These are phyloP conservation scores for Penicillium sp. DNA, from an alignment of 2,329 filamentous ascomycete species.

Conservation along the genomic window DNA sequence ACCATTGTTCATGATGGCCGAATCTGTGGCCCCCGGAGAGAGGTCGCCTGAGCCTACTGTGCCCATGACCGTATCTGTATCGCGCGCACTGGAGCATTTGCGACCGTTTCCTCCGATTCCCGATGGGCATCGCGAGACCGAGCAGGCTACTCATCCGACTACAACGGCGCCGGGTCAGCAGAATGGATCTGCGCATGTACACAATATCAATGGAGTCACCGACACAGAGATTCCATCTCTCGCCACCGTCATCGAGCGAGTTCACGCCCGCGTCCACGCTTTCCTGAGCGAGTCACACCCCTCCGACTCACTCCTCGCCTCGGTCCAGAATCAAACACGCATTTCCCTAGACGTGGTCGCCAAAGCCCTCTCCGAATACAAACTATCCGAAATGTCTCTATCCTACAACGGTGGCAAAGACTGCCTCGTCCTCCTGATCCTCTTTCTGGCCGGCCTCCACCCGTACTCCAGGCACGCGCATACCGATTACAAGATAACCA, in stretches of 20 bases:
- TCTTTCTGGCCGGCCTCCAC: constrained; percentile 66
- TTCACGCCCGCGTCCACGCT: constrained; percentile 56
- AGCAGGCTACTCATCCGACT: not conserved
- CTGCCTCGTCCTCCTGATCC: constrained; percentile 83
- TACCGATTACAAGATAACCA: constrained; percentile 4
- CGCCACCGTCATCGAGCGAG: constrained; percentile 59
- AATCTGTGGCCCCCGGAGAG: not conserved
- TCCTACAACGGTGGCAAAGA: constrained; percentile 99
- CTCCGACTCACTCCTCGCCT: constrained; percentile 51
- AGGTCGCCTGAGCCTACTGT: constrained; percentile 2
- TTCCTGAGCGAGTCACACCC: constrained; percentile 61
- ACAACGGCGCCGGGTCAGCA: not conserved
- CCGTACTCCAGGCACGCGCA: constrained; percentile 38
- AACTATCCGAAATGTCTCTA: constrained; percentile 72
- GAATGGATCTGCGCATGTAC: constrained; percentile 7
- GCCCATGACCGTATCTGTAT: constrained; percentile 1
- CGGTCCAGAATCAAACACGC: constrained; percentile 69
- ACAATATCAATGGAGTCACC: constrained; percentile 6
- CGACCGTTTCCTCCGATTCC: constrained; percentile 11
- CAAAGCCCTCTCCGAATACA: constrained; percentile 69
- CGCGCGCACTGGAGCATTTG: constrained; percentile 13
- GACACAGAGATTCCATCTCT: constrained; percentile 25
- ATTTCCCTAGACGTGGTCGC: constrained; percentile 67
- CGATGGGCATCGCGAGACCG: constrained; percentile 8
- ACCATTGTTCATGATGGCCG: constrained; percentile 9